Conservation (phyloP, 2,329 filamentous ascomycete genomes). For the Rhexocercosporidium sp. region DNA sequence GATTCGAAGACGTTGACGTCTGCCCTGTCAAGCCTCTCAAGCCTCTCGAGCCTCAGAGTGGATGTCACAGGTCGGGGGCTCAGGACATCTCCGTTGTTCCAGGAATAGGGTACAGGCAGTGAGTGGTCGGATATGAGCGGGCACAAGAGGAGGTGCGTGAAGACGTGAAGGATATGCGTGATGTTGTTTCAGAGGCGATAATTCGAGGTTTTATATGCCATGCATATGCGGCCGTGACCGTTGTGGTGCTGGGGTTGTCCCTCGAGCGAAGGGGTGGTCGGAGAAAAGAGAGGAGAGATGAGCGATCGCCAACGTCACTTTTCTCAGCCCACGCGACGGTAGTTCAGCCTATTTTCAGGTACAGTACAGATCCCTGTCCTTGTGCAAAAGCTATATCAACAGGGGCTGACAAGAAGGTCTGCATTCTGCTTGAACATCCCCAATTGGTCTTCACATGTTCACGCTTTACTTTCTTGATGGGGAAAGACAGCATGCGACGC, state of each 20-base stretch:
- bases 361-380: not conserved
- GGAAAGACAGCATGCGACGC: too few species aligned
- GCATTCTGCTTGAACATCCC: not conserved
- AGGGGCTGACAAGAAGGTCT: not conserved
- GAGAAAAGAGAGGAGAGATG: not conserved
- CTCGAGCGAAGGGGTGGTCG: too few species aligned
- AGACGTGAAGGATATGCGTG: not conserved
- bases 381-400: too few species aligned
- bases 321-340: not conserved
- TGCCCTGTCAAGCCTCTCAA: not conserved
- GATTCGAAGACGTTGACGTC: not conserved
- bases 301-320: not conserved
- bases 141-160: conserved; percentile 3
- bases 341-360: not conserved
- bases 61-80: conserved; percentile 1
- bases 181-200: not conserved
- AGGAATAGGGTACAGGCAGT: not conserved
- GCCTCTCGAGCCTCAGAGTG: not conserved
- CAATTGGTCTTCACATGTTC: not conserved
- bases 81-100: conserved; percentile 3
- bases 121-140: conserved; percentile 8
- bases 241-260: not conserved
- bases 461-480: too few species aligned
- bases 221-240: not conserved
- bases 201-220: conserved; percentile 5